These are phyloP conservation scores for Eucalyptus tenuipes DNA, from an alignment of 345 rosid species.

Conservation along the genomic window DNA sequence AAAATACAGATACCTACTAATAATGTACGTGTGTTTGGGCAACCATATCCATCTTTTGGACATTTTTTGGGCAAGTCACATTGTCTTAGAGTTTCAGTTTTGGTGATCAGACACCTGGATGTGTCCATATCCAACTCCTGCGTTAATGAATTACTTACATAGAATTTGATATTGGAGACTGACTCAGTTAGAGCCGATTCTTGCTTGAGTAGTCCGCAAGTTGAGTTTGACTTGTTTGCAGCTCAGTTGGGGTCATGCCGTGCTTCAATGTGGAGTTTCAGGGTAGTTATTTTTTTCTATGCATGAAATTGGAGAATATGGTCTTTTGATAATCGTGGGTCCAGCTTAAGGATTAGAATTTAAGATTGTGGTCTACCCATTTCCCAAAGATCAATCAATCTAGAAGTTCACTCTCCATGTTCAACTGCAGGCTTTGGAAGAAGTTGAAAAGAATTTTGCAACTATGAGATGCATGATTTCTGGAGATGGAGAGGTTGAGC, in stretches of 20 bases:
- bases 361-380: neutral
- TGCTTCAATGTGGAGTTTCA: neutral
- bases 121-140: neutral
- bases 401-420: neutral
- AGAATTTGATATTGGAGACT: neutral
- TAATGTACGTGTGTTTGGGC: neutral
- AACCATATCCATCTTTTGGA: neutral
- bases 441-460: slow-evolving; percentile 81
- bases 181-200: neutral
- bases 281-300: neutral
- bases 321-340: neutral
- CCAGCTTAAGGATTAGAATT: neutral
- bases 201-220: neutral
- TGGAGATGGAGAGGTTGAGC: slow-evolving; percentile 89
- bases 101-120: neutral
- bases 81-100: neutral
- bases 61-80: neutral
- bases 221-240: neutral
- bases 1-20: neutral
- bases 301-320: neutral
- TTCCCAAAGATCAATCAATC: neutral
- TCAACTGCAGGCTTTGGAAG: slow-evolving; percentile 63
- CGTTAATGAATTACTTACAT: neutral
- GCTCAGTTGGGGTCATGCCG: neutral
- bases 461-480: slow-evolving; percentile 65